Evolutionary conservation across 139 green algal species (phyloP).

Genomic region (Chlamydomonas sp.): DNA sequence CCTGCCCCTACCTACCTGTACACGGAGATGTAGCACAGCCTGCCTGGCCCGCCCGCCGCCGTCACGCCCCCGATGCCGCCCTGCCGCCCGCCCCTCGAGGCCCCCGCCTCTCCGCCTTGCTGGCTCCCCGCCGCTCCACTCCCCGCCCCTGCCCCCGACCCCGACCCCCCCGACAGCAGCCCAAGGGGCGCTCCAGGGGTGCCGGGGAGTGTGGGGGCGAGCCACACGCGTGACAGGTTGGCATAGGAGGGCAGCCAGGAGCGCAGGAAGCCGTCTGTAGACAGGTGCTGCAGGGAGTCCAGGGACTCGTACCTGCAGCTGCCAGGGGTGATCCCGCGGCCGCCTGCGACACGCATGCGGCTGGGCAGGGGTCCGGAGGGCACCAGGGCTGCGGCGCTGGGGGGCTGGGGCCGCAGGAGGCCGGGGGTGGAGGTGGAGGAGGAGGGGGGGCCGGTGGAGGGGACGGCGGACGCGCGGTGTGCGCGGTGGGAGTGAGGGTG

Average conservation of each 20-base stretch:
- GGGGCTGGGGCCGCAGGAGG: too few relatives aligned
- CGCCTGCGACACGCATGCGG: conserved; percentile 1
- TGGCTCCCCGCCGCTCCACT: too few relatives aligned
- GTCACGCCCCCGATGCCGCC: not conserved
- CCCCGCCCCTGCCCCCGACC: too few relatives aligned
- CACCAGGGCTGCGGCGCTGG: not conserved
- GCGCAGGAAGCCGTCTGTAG: conserved; percentile 18
- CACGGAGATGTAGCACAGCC: conserved; percentile 37
- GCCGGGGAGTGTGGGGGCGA: not conserved
- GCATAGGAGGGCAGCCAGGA: conserved; percentile 28
- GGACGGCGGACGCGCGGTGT: too few relatives aligned
- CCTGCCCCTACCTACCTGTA: not conserved
- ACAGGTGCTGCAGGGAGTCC: conserved; percentile 29
- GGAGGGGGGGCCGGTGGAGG: not conserved
- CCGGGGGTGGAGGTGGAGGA: not conserved
- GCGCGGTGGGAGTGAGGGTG: too few relatives aligned
- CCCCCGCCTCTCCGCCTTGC: too few relatives aligned
- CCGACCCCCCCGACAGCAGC: too few relatives aligned
- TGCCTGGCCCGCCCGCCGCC: not conserved
- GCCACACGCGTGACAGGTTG: not conserved
- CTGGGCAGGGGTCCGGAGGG: not conserved
- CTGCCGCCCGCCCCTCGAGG: too few relatives aligned
- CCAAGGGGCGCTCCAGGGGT: too few relatives aligned
- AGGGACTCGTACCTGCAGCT: conserved; percentile 39
- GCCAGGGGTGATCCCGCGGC: not conserved